phyloP scores from a whole-genome alignment of 371 early-diverging fungal species.

The Apophysomyces trapeziformis region DNA sequence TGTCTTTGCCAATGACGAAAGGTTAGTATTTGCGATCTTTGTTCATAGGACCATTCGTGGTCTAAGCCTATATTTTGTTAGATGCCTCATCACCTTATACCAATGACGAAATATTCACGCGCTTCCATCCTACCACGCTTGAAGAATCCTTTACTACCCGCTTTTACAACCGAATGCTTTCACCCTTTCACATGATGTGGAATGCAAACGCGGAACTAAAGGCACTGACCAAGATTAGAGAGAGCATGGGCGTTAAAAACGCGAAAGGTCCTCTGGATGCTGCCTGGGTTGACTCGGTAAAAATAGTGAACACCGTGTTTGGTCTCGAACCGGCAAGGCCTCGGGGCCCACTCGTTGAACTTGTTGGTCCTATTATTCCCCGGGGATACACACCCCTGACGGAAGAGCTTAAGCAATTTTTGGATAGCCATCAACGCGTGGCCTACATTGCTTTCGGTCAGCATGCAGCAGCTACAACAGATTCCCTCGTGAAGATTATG shows the following conservation, averaged over 20 bases:
- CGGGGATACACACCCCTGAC: conserved; percentile 20
- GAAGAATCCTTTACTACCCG: conserved; percentile 18
- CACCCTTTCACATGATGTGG: conserved; percentile 3
- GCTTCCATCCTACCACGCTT: conserved; percentile 18
- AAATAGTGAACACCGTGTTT: conserved; percentile 34
- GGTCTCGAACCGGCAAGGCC: conserved; percentile 38
- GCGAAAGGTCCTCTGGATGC: not conserved
- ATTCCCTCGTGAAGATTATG: conserved; percentile 16
- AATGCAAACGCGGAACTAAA: not conserved
- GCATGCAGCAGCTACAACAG: conserved; percentile 16
- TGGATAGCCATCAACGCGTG: conserved; percentile 26
- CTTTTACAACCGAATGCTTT: conserved; percentile 21
- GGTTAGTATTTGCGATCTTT: not conserved
- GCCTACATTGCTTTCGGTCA: conserved; percentile 46
- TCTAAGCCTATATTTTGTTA: conserved; percentile 1
- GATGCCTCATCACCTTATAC: conserved; percentile 34
- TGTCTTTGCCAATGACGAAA: not conserved
- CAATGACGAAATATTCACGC: conserved; percentile 13
- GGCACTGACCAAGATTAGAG: not conserved
- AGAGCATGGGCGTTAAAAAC: not conserved
- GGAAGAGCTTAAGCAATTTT: conserved; percentile 4
- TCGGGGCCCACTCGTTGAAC: conserved; percentile 35
- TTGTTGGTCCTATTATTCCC: conserved; percentile 43
- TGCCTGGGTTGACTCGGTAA: conserved; percentile 21
- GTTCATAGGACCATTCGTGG: too few species aligned